Evolutionary conservation across 441 rosid genomes (phyloP).

Genomic region (Adansonia grandidieri): DNA sequence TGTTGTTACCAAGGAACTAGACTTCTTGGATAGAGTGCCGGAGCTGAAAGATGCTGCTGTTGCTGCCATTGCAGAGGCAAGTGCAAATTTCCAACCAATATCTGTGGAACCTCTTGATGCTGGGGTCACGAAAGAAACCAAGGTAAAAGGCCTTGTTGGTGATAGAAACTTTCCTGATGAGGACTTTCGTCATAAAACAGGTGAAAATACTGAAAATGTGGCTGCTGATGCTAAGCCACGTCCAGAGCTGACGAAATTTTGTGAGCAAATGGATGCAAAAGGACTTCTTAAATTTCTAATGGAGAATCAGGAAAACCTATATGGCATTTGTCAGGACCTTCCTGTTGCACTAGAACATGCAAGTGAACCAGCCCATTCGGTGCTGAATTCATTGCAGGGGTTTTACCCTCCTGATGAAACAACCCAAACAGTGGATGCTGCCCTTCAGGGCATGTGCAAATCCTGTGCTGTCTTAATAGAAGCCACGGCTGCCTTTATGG

Average conservation of each 20-base stretch:
- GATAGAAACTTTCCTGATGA: constrained; percentile 43
- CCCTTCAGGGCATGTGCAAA: constrained; percentile 47
- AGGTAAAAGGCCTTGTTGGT: constrained; percentile 47
- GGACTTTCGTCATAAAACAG: constrained; percentile 42
- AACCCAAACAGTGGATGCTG: constrained; percentile 45
- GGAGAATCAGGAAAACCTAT: constrained; percentile 39
- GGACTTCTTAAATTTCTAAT: constrained; percentile 44
- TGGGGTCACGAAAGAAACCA: constrained; percentile 33
- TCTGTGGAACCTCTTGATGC: constrained; percentile 35
- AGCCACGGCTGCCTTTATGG: constrained; percentile 43
- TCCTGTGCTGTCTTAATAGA: constrained; percentile 42
- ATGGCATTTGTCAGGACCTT: constrained; percentile 41
- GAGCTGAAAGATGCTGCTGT: constrained; percentile 53
- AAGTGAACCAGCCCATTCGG: constrained; percentile 43
- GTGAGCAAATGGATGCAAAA: constrained; percentile 50
- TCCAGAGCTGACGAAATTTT: constrained; percentile 42
- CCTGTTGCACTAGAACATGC: constrained; percentile 49
- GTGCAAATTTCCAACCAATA: constrained; percentile 38
- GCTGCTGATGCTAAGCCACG: constrained; percentile 41
- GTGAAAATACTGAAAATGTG: constrained; percentile 42
- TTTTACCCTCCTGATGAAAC: constrained; percentile 43
- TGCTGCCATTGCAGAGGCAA: constrained; percentile 42
- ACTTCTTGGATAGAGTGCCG: constrained; percentile 46
- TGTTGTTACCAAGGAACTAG: constrained; percentile 48
- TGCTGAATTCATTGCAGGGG: constrained; percentile 47